phyloP scores from a whole-genome alignment of 2,329 filamentous ascomycete genomes.

The Fusarium udum region DNA sequence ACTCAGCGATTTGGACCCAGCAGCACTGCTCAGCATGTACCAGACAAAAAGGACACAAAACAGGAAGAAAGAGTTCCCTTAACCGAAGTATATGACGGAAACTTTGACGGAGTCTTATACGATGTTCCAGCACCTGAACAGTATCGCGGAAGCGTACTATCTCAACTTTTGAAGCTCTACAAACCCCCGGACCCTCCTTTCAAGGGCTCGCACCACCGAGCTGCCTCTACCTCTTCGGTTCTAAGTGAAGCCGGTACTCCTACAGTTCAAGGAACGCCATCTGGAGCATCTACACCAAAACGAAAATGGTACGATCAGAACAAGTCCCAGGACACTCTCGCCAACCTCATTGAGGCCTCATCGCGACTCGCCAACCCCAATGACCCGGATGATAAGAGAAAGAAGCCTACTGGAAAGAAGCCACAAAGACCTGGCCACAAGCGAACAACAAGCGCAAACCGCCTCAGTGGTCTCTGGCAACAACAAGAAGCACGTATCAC shows the following conservation, averaged over 20 bases:
- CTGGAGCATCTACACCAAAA: slow-evolving; percentile 54
- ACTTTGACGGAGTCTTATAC: slow-evolving; percentile 53
- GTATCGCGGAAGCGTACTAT: slow-evolving; percentile 57
- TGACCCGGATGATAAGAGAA: slow-evolving; percentile 25
- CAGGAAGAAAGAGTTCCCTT: slow-evolving; percentile 35
- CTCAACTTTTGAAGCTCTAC: slow-evolving; percentile 58
- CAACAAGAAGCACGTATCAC: slow-evolving; percentile 59
- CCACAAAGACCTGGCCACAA: slow-evolving; percentile 47
- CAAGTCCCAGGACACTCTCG: slow-evolving; percentile 57
- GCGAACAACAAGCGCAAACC: slow-evolving; percentile 49
- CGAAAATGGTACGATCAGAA: slow-evolving; percentile 61
- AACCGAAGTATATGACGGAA: slow-evolving; percentile 51
- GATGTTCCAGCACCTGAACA: slow-evolving; percentile 53
- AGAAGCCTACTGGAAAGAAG: slow-evolving; percentile 44
- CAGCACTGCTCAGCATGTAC: slow-evolving; percentile 8
- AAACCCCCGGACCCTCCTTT: slow-evolving; percentile 48
- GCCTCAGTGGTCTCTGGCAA: slow-evolving; percentile 52
- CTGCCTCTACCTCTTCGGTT: slow-evolving; percentile 41
- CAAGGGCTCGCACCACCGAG: slow-evolving; percentile 35
- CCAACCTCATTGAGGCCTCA: slow-evolving; percentile 59
- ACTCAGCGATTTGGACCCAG: slow-evolving; percentile 42
- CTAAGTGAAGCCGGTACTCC: slow-evolving; percentile 47
- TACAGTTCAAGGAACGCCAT: slow-evolving; percentile 48
- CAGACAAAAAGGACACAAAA: slow-evolving; percentile 18
- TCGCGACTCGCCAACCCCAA: slow-evolving; percentile 52